Conservation (phyloP, 805 yeast species). For the Yarrowia osloensis region DNA sequence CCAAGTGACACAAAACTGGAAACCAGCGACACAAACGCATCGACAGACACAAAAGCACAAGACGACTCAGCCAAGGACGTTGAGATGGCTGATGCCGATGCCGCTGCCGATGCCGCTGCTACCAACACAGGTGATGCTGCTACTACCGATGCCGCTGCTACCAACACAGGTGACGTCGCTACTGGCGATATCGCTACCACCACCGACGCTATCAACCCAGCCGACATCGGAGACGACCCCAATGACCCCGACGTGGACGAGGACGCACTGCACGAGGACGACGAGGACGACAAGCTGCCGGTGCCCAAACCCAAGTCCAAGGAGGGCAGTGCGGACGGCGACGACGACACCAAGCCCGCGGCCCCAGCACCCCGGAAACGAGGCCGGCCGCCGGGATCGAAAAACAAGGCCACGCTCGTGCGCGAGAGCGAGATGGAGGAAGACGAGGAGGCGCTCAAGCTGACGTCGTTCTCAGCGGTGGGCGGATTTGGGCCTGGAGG, state of each 20-base stretch:
- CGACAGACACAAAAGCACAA: neutral
- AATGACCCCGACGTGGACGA: constrained; percentile 34
- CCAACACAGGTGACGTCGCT: neutral
- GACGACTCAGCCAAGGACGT: too few species aligned
- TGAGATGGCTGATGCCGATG: neutral
- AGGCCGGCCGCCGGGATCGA: constrained; percentile 44
- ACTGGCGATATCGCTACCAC: neutral
- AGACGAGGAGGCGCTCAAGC: constrained; percentile 34
- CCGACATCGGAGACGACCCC: constrained; percentile 36
- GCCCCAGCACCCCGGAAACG: constrained; percentile 37
- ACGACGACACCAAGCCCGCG: constrained; percentile 5
- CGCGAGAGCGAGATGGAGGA: constrained; percentile 34
- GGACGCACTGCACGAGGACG: constrained; percentile 38
- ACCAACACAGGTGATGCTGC: too few species aligned
- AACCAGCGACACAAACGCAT: neutral
- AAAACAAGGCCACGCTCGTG: constrained; percentile 37
- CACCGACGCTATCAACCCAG: neutral
- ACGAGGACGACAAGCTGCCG: constrained; percentile 30
- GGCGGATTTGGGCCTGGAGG: constrained; percentile 33
- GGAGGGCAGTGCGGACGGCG: neutral
- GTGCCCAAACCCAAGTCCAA: constrained; percentile 21
- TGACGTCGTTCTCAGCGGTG: constrained; percentile 32
- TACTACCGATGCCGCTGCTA: neutral
- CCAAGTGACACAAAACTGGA: neutral
- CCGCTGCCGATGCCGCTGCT: neutral